These are phyloP conservation scores for Aeschynomene evenia DNA, from an alignment of 306 rosid species.

Conservation along the genomic window DNA sequence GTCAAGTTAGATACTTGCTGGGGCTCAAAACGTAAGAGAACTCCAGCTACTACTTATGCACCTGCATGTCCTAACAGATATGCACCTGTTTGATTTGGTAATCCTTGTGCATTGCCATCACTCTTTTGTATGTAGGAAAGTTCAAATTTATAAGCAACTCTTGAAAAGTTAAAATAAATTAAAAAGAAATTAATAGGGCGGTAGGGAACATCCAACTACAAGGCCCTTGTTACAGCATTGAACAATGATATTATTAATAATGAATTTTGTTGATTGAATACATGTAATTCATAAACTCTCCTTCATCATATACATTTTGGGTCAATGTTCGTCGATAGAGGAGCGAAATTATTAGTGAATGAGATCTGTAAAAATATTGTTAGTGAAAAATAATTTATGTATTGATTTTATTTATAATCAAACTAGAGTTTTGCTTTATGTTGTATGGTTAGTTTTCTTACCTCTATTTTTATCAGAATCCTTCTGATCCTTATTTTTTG, in stretches of 20 bases:
- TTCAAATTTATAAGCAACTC: not conserved
- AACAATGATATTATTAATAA: no score
- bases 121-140: constrained; percentile 21
- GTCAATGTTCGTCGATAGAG: not conserved
- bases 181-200: not conserved
- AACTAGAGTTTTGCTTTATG: no score
- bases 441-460: no score
- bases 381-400: no score
- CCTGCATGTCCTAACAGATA: constrained; percentile 37
- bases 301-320: not conserved
- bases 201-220: not conserved
- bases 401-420: no score
- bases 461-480: no score
- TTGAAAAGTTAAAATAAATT: not conserved
- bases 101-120: not conserved
- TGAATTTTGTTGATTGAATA: not conserved
- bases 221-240: not conserved
- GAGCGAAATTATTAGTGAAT: not conserved
- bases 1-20: constrained; percentile 47
- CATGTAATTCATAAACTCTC: not conserved
- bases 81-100: constrained; percentile 31
- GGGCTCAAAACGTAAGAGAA: constrained; percentile 71
- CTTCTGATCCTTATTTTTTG: no score
- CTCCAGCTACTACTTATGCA: no score
- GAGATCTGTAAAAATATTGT: no score